phyloP scores from a whole-genome alignment of 768 basidiomycete genomes.

The Phlebiopsis flavidoalba region DNA sequence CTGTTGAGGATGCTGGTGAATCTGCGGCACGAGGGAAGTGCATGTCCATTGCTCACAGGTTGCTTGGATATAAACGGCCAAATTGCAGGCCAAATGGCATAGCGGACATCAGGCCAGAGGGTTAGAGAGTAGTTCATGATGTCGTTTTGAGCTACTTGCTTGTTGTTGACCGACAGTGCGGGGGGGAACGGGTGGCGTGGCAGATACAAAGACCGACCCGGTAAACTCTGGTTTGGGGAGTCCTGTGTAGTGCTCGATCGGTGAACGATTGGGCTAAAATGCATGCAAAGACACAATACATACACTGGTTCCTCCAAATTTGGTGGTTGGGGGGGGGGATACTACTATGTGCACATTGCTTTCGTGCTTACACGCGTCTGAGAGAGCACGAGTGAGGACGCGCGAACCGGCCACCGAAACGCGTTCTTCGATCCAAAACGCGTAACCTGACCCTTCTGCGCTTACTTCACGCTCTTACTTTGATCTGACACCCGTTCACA shows the following conservation, averaged over 20 bases:
- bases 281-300: too few species aligned
- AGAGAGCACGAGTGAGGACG: neutral
- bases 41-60: neutral
- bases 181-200: neutral
- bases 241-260: neutral
- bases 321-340: neutral
- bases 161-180: neutral
- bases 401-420: slow-evolving; percentile 2
- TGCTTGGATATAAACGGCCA: neutral
- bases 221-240: neutral
- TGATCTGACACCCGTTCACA: neutral
- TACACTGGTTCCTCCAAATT: neutral
- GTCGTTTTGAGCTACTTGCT: neutral
- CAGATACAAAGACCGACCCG: neutral
- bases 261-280: too few species aligned
- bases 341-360: neutral
- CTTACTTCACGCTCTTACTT: neutral
- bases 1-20: neutral
- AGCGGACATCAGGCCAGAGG: neutral
- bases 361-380: neutral
- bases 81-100: neutral
- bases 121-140: neutral
- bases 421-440: slow-evolving; percentile 6
- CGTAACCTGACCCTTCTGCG: neutral
- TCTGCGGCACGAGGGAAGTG: neutral